Conservation (phyloP, 257 asterid species). For the Cynanchum wilfordii region DNA sequence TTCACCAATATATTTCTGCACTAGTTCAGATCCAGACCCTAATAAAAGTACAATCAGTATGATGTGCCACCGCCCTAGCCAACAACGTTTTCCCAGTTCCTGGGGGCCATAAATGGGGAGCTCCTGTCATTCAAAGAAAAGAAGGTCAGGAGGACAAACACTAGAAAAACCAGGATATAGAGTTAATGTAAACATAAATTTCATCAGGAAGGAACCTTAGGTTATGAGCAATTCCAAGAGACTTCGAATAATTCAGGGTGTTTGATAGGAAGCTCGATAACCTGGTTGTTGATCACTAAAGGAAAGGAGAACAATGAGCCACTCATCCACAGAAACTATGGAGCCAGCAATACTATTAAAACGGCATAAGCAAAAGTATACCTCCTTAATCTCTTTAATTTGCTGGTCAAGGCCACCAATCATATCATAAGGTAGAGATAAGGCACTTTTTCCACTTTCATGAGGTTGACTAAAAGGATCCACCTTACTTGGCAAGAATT, state of each 20-base stretch:
- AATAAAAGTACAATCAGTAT: conserved; percentile 65
- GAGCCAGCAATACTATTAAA: not conserved
- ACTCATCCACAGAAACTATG: not conserved
- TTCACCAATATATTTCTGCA: conserved; percentile 70
- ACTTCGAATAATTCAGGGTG: conserved; percentile 68
- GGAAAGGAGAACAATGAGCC: not conserved
- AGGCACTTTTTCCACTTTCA: conserved; percentile 94
- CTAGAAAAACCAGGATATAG: not conserved
- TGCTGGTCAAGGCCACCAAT: conserved; percentile 95
- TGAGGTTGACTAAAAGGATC: conserved; percentile 95
- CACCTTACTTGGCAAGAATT: conserved; percentile 85
- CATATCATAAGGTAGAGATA: conserved; percentile 97
- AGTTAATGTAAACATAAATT: not conserved
- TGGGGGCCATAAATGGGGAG: conserved; percentile 64
- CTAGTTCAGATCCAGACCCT: conserved; percentile 69
- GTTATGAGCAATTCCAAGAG: conserved; percentile 80
- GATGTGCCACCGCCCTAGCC: conserved; percentile 74
- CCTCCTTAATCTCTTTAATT: conserved; percentile 94
- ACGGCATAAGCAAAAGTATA: conserved; percentile 13
- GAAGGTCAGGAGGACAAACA: conserved; percentile 4
- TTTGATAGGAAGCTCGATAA: conserved; percentile 68
- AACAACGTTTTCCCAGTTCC: conserved; percentile 68
- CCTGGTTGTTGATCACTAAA: conserved; percentile 25
- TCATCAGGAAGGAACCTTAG: conserved; percentile 43
- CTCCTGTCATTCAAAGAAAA: conserved; percentile 30